Base-by-base conservation (phyloP, 495 filamentous ascomycete genomes). In the Collariella sp. region DNA sequence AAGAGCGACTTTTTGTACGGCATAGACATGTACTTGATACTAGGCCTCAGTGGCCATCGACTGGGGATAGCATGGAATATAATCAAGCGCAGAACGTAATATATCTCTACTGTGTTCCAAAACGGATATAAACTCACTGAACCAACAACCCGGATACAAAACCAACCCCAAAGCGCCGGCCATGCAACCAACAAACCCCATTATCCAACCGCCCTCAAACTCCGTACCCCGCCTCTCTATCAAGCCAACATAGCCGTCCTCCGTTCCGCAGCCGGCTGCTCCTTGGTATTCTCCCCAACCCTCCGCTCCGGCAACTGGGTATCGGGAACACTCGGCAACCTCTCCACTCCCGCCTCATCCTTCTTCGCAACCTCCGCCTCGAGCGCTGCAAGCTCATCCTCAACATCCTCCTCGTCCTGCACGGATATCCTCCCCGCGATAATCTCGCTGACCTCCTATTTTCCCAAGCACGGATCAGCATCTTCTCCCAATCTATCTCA, bases 341-440 rank as follows among this genome's bases (percentile, higher is more conserved):
- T 61, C 20, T 66, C 22, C 49, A n/a, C 19, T 15, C 35, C 13
- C 23, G 15, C 34, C 11, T 33, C 44, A 3, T 20, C 26, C 9
- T 9, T 40, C 24, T 42, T 49, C 19, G 3, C 24, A 12, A 87
- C 69, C 67, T 96, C 85, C 16, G 73, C 78, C 66, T 88, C 83
- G 52, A 97, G 71, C 18, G 79, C 83, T 44, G 86, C 89, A 58
- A 98, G 70, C 72, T 97, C 93, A 62, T 96, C 90, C 64, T 96
- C 94, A 22, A 97, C 94, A 63, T 96, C 93, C 56, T 96, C 94
- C 67, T 97, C 93, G 70, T 97, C 94, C 63, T 91, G 85, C 62
- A 88, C 90, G 35, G 86, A 88, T 72, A 96, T 85, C 56, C 80
- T 76, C 2, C 88, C 88, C 10, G 80, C 86, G 11, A 98, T 79